phyloP scores from a whole-genome alignment of 305 asterid genomes.

The Ajuga reptans region DNA sequence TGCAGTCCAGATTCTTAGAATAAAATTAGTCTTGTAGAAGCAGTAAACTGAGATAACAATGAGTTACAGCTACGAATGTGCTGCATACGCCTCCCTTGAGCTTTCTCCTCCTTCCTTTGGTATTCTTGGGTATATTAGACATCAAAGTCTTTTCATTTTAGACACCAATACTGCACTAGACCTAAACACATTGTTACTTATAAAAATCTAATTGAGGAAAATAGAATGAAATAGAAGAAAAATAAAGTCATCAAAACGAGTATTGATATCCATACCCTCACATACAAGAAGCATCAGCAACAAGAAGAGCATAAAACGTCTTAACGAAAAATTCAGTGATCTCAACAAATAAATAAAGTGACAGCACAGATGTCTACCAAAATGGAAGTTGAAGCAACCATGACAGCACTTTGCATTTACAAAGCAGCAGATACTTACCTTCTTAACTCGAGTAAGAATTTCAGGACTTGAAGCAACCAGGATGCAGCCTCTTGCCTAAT shows the following conservation, averaged over 20 bases:
- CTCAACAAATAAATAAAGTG: background rate
- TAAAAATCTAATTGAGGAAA: background rate
- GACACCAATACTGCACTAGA: background rate
- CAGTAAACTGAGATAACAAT: background rate
- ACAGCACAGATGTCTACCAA: background rate
- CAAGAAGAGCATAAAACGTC: background rate
- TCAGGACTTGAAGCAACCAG: slow-evolving; percentile 98
- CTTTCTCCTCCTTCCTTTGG: background rate
- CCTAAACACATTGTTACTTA: background rate
- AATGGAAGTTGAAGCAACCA: background rate
- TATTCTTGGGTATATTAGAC: background rate
- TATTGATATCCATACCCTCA: background rate
- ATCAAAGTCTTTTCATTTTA: background rate
- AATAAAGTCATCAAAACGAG: background rate
- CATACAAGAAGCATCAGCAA: background rate
- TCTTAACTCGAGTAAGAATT: slow-evolving; percentile 85
- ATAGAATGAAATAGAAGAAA: background rate
- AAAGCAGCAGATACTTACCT: slow-evolving; percentile 37
- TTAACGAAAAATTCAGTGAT: background rate
- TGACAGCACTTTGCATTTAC: background rate
- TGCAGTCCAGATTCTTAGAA: background rate
- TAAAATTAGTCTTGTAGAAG: background rate
- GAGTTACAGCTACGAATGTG: background rate
- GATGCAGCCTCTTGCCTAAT: slow-evolving; percentile 89
- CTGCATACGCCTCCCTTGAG: background rate